A percentile compares a stretch with the other conserved stretches of the same genome.
These are phyloP conservation scores for Tardiomyces digboiensis DNA, from an alignment of 1,139 yeast species.

Conservation along the genomic window DNA sequence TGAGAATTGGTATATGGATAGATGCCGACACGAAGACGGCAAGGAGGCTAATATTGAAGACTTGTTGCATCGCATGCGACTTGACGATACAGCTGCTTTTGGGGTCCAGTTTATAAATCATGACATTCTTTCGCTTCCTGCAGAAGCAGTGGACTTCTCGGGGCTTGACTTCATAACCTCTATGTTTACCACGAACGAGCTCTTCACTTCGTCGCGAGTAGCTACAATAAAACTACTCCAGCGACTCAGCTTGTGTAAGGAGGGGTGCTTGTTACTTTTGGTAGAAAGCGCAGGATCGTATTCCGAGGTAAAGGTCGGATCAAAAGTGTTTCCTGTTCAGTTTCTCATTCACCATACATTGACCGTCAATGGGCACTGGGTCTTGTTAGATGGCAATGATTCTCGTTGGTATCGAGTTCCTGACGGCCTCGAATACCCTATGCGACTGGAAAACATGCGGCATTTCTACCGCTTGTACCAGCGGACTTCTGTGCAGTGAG, in stretches of 20 bases:
- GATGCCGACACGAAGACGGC: constrained; percentile 2
- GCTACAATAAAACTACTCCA: constrained; percentile 53
- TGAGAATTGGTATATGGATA: constrained; percentile 12
- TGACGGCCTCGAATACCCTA: constrained; percentile 46
- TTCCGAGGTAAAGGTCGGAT: constrained; percentile 69
- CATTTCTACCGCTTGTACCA: constrained; percentile 69
- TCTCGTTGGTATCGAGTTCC: constrained; percentile 76
- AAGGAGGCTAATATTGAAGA: constrained; percentile 12
- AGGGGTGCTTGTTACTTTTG: constrained; percentile 53
- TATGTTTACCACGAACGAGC: constrained; percentile 79
- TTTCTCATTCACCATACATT: constrained; percentile 67
- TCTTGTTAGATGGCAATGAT: constrained; percentile 51
- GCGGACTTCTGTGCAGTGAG: constrained; percentile 21
- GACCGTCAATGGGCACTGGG: constrained; percentile 46
- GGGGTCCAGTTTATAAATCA: constrained; percentile 38
- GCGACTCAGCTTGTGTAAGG: constrained; percentile 37
- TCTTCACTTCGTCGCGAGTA: constrained; percentile 59
- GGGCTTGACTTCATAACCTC: constrained; percentile 45
- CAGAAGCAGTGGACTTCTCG: constrained; percentile 17
- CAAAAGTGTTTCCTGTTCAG: constrained; percentile 72
- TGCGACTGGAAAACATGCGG: constrained; percentile 81
- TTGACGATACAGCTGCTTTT: constrained; percentile 18
- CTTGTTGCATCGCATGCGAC: constrained; percentile 7
- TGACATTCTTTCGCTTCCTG: constrained; percentile 34
- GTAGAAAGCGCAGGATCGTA: constrained; percentile 90